A percentile compares a stretch with the other conserved stretches of the same genome.
Conservation (phyloP, 148 eudicot species). For the Vaccinium vitisidaea region DNA sequence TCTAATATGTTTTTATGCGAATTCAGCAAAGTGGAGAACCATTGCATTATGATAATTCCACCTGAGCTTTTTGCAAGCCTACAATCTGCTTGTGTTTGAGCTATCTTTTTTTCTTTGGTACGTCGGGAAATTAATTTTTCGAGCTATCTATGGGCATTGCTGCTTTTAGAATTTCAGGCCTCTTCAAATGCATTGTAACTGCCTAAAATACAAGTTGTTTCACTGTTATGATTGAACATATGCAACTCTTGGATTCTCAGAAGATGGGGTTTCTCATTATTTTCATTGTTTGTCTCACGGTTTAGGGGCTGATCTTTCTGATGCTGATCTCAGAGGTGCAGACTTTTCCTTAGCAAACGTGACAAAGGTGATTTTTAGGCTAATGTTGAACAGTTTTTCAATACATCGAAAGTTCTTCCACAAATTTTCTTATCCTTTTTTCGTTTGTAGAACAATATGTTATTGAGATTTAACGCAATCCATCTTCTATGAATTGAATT, state of each 20-base stretch:
- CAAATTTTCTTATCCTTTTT: neutral
- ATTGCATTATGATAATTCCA: neutral
- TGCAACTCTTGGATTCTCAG: neutral
- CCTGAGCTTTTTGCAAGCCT: neutral
- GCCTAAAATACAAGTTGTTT: neutral
- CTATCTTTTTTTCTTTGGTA: neutral
- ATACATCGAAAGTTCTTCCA: neutral
- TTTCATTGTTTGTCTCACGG: constrained; percentile 12
- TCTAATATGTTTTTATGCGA: neutral
- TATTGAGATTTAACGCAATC: neutral
- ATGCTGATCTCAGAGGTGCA: constrained; percentile 90
- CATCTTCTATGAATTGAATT: neutral
- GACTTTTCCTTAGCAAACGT: constrained; percentile 94
- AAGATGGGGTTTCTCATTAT: neutral
- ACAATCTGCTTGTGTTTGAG: neutral
- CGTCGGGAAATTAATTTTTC: too few species aligned
- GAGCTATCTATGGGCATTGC: neutral
- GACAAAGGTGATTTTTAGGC: constrained; percentile 50
- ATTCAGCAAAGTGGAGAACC: neutral
- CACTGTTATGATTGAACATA: neutral
- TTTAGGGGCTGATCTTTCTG: constrained; percentile 96
- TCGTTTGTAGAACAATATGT: neutral
- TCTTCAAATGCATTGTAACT: neutral
- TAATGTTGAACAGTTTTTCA: neutral
- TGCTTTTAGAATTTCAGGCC: neutral